phyloP scores from a whole-genome alignment of 2,329 filamentous ascomycete species.

The Dothistroma pini region DNA sequence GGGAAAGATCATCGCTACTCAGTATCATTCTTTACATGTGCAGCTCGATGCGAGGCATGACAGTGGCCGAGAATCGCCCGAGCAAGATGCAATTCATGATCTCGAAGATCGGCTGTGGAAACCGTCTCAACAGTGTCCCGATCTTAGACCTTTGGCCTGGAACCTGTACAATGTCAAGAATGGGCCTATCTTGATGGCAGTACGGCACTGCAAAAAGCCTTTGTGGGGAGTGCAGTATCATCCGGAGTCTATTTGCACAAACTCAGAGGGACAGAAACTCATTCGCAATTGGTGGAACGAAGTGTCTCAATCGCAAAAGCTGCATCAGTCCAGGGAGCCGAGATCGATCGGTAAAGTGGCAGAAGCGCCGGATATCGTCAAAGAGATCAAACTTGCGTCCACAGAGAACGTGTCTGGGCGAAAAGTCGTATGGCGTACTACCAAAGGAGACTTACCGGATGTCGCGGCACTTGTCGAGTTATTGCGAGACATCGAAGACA shows the following conservation, averaged over 20 bases:
- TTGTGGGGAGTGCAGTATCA: conserved; percentile 91
- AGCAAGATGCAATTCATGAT: conserved; percentile 2
- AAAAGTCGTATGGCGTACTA: background rate
- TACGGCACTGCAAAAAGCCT: conserved; percentile 63
- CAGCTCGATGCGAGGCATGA: conserved; percentile 37
- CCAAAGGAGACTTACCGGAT: conserved; percentile 17
- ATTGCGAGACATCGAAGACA: conserved; percentile 30
- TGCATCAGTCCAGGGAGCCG: background rate
- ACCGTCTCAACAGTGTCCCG: conserved; percentile 34
- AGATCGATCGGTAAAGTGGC: background rate
- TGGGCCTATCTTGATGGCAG: conserved; percentile 69
- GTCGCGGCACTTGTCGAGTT: conserved; percentile 38
- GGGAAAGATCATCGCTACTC: conserved; percentile 62
- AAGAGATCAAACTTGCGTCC: background rate
- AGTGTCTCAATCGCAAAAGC: conserved; percentile 39
- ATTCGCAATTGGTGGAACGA: conserved; percentile 72
- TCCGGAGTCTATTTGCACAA: conserved; percentile 83
- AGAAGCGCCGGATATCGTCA: background rate
- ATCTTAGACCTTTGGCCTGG: conserved; percentile 48
- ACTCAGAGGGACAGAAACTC: conserved; percentile 59
- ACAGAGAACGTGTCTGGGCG: background rate
- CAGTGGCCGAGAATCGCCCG: conserved; percentile 34
- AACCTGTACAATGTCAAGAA: conserved; percentile 46
- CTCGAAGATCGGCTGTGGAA: conserved; percentile 34
- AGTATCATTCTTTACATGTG: conserved; percentile 67